A percentile compares a stretch with the other conserved stretches of the same genome.
Conservation (phyloP, 2,329 filamentous ascomycete genomes). For the Penicillium nordicum region DNA sequence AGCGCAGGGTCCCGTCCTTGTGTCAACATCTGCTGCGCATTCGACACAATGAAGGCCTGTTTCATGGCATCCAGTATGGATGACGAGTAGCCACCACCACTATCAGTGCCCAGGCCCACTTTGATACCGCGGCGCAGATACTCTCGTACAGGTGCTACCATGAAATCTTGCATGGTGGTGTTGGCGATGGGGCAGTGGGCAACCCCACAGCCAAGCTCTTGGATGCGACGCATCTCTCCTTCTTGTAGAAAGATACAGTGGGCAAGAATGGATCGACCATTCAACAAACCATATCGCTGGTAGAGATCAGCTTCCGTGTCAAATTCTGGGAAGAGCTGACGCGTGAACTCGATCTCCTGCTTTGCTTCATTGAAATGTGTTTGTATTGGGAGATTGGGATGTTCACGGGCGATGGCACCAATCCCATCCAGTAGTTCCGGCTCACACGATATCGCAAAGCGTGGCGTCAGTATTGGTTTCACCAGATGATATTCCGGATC, state of each 20-base stretch:
- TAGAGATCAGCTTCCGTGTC: constrained; percentile 60
- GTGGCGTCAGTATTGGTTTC: constrained; percentile 54
- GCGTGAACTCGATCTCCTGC: constrained; percentile 57
- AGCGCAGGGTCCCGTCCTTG: constrained; percentile 45
- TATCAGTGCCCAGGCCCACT: constrained; percentile 65
- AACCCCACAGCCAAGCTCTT: constrained; percentile 53
- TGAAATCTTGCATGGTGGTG: constrained; percentile 57
- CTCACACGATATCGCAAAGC: constrained; percentile 61
- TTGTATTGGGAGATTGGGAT: constrained; percentile 57
- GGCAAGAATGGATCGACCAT: constrained; percentile 57
- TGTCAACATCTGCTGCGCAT: constrained; percentile 34
- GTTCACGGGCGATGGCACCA: constrained; percentile 50
- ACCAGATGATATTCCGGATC: constrained; percentile 48
- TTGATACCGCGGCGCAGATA: constrained; percentile 59
- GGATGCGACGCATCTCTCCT: constrained; percentile 52
- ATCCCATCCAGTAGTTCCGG: constrained; percentile 54
- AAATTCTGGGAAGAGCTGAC: constrained; percentile 55
- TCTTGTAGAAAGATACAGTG: constrained; percentile 63
- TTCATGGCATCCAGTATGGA: constrained; percentile 49
- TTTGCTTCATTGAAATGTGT: constrained; percentile 66
- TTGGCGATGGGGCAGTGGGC: constrained; percentile 65
- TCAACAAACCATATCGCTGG: constrained; percentile 53
- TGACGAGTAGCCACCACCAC: constrained; percentile 60
- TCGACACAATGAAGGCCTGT: constrained; percentile 54
- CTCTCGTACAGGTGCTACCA: constrained; percentile 58